phyloP scores from a whole-genome alignment of 2,329 filamentous ascomycete species.

The Colletotrichum eleusines region DNA sequence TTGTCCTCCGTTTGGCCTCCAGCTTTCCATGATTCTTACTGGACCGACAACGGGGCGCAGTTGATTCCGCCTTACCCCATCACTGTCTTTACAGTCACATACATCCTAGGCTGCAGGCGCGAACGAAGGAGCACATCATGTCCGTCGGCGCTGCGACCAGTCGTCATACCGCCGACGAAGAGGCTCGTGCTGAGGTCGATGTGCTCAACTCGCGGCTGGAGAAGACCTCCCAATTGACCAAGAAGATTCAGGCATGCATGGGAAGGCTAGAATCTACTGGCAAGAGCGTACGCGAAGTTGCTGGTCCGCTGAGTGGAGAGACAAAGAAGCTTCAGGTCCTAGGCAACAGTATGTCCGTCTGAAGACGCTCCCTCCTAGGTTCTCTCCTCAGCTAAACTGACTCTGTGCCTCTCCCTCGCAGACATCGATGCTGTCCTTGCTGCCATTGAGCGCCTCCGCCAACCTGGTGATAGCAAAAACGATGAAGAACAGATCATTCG shows the following conservation, averaged over 20 bases:
- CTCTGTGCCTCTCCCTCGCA: constrained; percentile 48
- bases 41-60: not conserved
- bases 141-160: constrained; percentile 62
- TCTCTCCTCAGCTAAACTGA: constrained; percentile 40
- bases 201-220: constrained; percentile 81
- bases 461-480: constrained; percentile 92
- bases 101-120: not conserved
- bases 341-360: constrained; percentile 74
- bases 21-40: not conserved
- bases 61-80: not conserved
- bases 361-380: not conserved
- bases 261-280: constrained; percentile 87
- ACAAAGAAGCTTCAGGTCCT: constrained; percentile 91
- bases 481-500: constrained; percentile 93
- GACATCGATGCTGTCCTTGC: constrained; percentile 88
- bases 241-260: constrained; percentile 93
- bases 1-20: not conserved
- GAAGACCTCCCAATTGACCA: constrained; percentile 92
- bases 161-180: constrained; percentile 71
- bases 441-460: constrained; percentile 88
- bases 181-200: constrained; percentile 77
- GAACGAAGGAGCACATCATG: constrained; percentile 54
- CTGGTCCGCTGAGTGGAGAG: constrained; percentile 92
- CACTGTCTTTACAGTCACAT: not conserved
- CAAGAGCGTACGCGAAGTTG: constrained; percentile 90